Base-by-base conservation (phyloP, 805 yeast genomes). In the Barnettozyma wickerhamii region DNA sequence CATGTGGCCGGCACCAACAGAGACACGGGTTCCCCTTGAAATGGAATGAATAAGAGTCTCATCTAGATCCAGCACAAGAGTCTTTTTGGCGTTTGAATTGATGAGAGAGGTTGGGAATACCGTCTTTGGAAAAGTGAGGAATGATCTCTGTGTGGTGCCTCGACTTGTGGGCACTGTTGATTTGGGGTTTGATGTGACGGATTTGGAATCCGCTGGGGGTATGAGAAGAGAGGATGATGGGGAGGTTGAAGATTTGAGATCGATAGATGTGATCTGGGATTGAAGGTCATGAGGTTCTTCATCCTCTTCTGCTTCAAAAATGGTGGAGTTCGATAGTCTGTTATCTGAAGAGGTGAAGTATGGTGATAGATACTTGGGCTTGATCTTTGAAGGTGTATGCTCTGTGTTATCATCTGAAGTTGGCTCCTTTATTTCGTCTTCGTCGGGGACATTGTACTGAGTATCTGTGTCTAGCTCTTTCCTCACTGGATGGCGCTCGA, bases 1-100 rank as follows among this genome's bases (percentile, higher is more conserved):
- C 74, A 89, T 81, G 46, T 82, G 80, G 23, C 76, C 76, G 33
- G 71, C 65, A 7, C 44, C 44, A 9, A 37, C 40, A 10, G 68
- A 53, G 51, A 62, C 58, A 43, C 65, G 51, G 31, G 64, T 58
- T 3, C 75, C 73, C 42, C 95, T 71, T 5, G 95, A 80, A 42
- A 89, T 71, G 2, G 98, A 89, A 59, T 93, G 99, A 42, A 93
- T 89, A 41, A 93, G 66, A 0, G 99, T 93, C 56, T 93, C 99
- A 62, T 91, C 99, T 23, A 93, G 72, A 58, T 93, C 99, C 19
- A 93, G 68, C 1, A 93, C 84, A 23, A 93, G 69, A 1, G 88
- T 82, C 55, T 88, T 89, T 49, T 71, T 72, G 45, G 51, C 66
- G 51, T 51, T 53, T 5, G 61, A 54, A 20, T 55, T 57, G n/a